Conservation (phyloP, 2,329 filamentous ascomycete species). For the Ramularia collo-cygni region DNA sequence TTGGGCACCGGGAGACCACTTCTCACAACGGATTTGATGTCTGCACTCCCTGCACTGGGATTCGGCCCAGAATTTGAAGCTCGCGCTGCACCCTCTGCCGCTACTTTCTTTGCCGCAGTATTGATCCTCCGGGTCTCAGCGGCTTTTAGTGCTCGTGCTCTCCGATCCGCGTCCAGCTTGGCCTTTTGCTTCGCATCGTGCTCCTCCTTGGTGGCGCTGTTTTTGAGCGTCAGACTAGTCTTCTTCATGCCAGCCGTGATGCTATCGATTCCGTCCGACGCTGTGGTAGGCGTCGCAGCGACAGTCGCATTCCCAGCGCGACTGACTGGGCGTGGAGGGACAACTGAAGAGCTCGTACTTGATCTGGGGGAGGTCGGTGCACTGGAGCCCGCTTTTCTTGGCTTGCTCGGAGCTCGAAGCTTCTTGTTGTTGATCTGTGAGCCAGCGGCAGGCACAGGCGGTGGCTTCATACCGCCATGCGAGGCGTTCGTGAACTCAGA, state of each 20-base stretch:
- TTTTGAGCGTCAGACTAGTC: constrained; percentile 52
- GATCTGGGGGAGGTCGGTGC: constrained; percentile 32
- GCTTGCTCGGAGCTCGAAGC: constrained; percentile 19
- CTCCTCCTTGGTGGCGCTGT: constrained; percentile 49
- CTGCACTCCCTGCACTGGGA: not conserved
- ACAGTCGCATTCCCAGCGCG: constrained; percentile 1
- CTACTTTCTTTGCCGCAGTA: constrained; percentile 28
- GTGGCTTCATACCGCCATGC: constrained; percentile 26
- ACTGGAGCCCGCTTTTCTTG: constrained; percentile 10
- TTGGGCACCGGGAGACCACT: not conserved
- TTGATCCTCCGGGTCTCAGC: constrained; percentile 29
- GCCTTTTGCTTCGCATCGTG: constrained; percentile 38
- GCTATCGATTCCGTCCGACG: constrained; percentile 39
- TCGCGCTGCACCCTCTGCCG: constrained; percentile 6
- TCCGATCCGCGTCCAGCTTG: constrained; percentile 39
- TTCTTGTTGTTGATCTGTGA: constrained; percentile 22
- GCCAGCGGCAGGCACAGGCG: constrained; percentile 15
- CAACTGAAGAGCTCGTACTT: constrained; percentile 32
- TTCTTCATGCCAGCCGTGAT: constrained; percentile 49
- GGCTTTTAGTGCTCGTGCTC: constrained; percentile 27
- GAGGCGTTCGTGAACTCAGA: not conserved
- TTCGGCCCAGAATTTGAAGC: not conserved
- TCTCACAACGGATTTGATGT: no score
- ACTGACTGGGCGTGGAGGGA: constrained; percentile 3
- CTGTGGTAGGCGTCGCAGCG: constrained; percentile 1